Evolutionary conservation across 73 alveolate species (phyloP), one percentile per base, ranked within the genome.

Genomic region (Paramecium biaurelia): DNA sequence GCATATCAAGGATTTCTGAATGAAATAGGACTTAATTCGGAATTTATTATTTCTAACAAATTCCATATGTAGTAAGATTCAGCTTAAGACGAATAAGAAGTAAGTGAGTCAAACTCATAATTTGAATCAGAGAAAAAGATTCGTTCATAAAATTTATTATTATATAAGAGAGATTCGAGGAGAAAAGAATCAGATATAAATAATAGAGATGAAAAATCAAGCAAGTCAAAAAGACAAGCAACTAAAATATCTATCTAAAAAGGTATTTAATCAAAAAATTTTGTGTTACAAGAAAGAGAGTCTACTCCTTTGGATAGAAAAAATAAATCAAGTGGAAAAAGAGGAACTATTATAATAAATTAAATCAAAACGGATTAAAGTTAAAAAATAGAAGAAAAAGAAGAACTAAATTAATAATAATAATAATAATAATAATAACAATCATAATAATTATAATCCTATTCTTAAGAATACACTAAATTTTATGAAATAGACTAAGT

Each of bases 21-120:
- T 32, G 86, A 72, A 35, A 35, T 72, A 32, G 45, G 86, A 11
- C 86, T 57, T 72, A 72, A 72, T 72, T 35, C 56, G 8, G 56
- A 72, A 72, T 72, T 72, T 42, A n/a, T 72, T 37, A 35, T 37
- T 15, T 12, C 86, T 0, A 72, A 72, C 10, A 30, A 21, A 72
- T 38, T 72, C 32, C 53, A 53, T 20, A 53, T 72, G 38, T 7
- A 72, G 14, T 42, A 28, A 42, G 86, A 72, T 72, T 72, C 84
- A 23, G 84, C 84, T 26, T 63, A 23, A 32, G 84, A 63, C 1
- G 84, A 63, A 23, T 12, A 26, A 0, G 84, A 63, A 53, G 34
- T 14, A 30, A 63, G 84, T 26, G 84, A 63, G 12, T 30, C 49
- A 30, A 63, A 26, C 45, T 63, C 84, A 63, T 12, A 63, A 26